Evolutionary conservation across 331 rosid genomes (phyloP).

Genomic region (Pyracantha coccinea): DNA sequence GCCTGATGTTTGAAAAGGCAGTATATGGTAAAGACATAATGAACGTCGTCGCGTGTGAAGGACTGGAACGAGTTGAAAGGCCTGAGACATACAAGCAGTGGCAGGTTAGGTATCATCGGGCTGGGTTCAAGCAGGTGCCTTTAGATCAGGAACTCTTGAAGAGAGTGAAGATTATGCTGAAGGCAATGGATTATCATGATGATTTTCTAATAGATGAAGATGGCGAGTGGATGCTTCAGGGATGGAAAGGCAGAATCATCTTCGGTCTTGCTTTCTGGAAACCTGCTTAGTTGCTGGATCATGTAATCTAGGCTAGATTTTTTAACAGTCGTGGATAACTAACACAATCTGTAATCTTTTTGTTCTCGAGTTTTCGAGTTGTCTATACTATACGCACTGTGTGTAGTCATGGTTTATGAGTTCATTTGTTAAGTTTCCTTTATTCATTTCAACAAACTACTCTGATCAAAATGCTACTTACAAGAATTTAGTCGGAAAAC

Average conservation of each 20-base stretch:
- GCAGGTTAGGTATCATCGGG: slow-evolving; percentile 18
- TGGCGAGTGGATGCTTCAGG: slow-evolving; percentile 24
- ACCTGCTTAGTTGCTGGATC: neutral
- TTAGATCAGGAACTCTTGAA: slow-evolving; percentile 9
- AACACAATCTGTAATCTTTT: neutral
- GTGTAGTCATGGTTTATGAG: neutral
- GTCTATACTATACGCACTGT: neutral
- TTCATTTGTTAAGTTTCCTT: neutral
- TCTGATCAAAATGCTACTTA: neutral
- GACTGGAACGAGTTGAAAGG: slow-evolving; percentile 27
- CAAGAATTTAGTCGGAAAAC: neutral
- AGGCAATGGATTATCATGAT: slow-evolving; percentile 1
- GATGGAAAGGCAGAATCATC: slow-evolving; percentile 16
- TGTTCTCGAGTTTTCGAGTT: neutral
- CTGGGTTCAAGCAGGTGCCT: slow-evolving; percentile 28
- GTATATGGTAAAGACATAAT: slow-evolving; percentile 22
- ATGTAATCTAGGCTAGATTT: neutral
- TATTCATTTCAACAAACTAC: neutral
- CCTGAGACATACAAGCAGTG: slow-evolving; percentile 31
- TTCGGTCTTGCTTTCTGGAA: slow-evolving; percentile 20
- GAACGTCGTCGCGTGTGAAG: slow-evolving; percentile 30
- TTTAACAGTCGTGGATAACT: neutral
- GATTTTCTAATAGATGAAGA: slow-evolving; percentile 12
- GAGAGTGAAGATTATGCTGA: slow-evolving; percentile 5
- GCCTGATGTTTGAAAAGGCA: slow-evolving; percentile 22